Evolutionary conservation across 495 filamentous ascomycete species (phyloP).

Genomic region (Chaetomium cochliodes): DNA sequence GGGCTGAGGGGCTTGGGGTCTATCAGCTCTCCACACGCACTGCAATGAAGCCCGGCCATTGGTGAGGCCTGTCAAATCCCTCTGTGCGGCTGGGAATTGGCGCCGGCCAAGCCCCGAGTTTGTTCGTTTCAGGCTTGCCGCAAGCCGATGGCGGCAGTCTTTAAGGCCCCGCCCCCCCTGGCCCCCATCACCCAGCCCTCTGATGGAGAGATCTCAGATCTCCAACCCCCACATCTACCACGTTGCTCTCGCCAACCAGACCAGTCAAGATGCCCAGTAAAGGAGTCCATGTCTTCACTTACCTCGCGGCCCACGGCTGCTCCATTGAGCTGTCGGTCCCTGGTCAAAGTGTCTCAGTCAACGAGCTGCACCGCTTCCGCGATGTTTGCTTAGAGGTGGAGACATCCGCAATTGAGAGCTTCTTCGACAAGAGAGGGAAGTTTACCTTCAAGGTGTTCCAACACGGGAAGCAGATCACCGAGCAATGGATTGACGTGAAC

Average conservation of each 20-base stretch:
- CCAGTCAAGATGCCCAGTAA: conserved; percentile 51
- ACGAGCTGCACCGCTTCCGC: conserved; percentile 38
- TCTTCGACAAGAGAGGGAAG: conserved; percentile 48
- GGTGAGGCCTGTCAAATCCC: not conserved
- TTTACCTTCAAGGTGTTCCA: conserved; percentile 49
- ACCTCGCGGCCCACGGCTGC: conserved; percentile 46
- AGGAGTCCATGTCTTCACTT: conserved; percentile 49
- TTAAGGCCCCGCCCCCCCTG: conserved; percentile 1
- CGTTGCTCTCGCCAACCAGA: not conserved
- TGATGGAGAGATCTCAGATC: no score
- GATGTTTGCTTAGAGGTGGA: conserved; percentile 50
- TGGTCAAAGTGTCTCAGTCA: conserved; percentile 34
- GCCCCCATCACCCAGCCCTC: no score
- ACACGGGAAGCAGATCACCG: conserved; percentile 38
- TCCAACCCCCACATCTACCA: conserved; percentile 2
- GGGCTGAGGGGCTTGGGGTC: not conserved
- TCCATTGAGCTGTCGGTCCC: conserved; percentile 50
- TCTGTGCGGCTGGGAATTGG: conserved; percentile 10
- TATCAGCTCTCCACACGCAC: conserved; percentile 7
- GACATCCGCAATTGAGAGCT: conserved; percentile 39
- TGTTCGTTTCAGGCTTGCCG: not conserved
- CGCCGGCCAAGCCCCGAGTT: conserved; percentile 6
- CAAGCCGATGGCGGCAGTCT: not conserved
- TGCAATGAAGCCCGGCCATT: conserved; percentile 1
- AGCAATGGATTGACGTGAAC: conserved; percentile 49